Conservation (phyloP, 768 basidiomycete species). For the Russula abietina region DNA sequence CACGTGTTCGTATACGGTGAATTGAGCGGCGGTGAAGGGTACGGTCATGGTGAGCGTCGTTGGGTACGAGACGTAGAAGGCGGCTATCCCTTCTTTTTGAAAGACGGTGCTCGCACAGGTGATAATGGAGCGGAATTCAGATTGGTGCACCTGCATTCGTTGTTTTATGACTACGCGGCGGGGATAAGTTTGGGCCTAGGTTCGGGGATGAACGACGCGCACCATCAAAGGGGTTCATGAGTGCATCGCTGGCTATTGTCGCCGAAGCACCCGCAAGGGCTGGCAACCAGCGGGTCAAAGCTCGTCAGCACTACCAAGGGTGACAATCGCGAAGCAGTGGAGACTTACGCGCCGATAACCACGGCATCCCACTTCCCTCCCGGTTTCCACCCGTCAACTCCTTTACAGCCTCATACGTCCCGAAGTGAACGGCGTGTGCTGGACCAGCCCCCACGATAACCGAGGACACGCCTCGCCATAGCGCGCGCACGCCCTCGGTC, state of each 20-base stretch:
- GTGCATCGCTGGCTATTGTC: constrained; percentile 90
- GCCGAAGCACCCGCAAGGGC: constrained; percentile 92
- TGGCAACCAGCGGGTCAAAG: constrained; percentile 28
- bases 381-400: constrained; percentile 86
- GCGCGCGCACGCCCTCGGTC: constrained; percentile 82
- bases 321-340: constrained; percentile 6
- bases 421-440: constrained; percentile 97
- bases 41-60: constrained; percentile 96
- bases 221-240: constrained; percentile 99
- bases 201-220: constrained; percentile 29
- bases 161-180: constrained; percentile 84
- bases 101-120: constrained; percentile 85
- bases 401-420: constrained; percentile 90
- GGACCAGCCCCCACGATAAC: constrained; percentile 96
- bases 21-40: constrained; percentile 97
- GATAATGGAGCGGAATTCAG: constrained; percentile 80
- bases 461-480: constrained; percentile 96
- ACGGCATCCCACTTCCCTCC: constrained; percentile 61
- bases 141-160: constrained; percentile 96
- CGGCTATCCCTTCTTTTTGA: constrained; percentile 73
- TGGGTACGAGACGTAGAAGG: constrained; percentile 98
- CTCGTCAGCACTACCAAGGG: background rate
- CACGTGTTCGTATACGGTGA: constrained; percentile 90
- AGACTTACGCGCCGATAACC: constrained; percentile 79
- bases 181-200: constrained; percentile 5